Base-by-base conservation (phyloP, 1,284 basidiomycete species). In the Puccinia polysora region DNA sequence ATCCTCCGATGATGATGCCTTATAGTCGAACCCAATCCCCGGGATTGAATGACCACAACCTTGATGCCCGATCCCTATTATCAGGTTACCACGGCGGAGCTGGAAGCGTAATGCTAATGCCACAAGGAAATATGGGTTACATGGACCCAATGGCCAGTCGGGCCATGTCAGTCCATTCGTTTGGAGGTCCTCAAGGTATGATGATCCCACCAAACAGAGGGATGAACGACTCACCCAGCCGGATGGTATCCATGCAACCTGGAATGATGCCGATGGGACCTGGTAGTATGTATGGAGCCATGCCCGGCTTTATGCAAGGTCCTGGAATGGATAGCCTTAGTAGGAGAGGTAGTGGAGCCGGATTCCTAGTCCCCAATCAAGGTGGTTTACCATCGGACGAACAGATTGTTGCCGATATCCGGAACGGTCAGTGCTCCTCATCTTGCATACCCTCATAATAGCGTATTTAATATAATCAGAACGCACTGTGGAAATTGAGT, bases 401-500 rank as follows among this genome's bases (percentile, higher is more conserved):
- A 25, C 45, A 68, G 23, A 69, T 77, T 52, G 67, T 75, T 18
- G 72, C 63, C n/a, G 75, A 77, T 60, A 73, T 74, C 6, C 71
- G 75, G 45, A 64, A 69, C 38, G 70, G 73, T 75, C 43, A 55
- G 73, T 58, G 38, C 23, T 28, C 40, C 28, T 14, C 8, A 18
- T 50, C 28, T 18, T 25, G 30, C 53, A 18, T n/a, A 45, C 34
- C n/a, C 34, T 32, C 56, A 36, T 63, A 3, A 45, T 30, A 52
- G n/a, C 4, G 55, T 15, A 18, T 47, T 56, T 49, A 28, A 15
- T 67, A 38, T 20, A 38, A 14, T n/a, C 59, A 15, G 55, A 28
- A 23, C 6, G 18, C 7, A 20, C 18, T 49, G 32, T 50, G 23
- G 28, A 52, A 47, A 72, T 40, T 62, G 23, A 70, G 5, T 25